Percentiles rank a stretch among this genome's conserved stretches.
phyloP scores from a whole-genome alignment of 164 flowering plant genomes.

The Nymphaea colorata region DNA sequence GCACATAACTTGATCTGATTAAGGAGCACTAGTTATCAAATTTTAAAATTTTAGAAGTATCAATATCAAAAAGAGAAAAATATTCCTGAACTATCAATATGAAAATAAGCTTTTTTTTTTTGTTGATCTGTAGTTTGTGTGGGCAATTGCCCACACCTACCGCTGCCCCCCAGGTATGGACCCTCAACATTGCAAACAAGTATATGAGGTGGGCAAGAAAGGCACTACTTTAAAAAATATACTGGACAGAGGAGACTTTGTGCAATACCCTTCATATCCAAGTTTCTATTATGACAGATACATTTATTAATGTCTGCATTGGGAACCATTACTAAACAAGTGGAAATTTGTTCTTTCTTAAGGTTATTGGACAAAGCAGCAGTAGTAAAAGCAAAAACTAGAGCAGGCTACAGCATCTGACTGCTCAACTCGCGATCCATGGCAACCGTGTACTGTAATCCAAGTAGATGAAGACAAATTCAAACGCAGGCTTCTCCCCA shows the following conservation, averaged over 20 bases:
- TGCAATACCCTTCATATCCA: no score
- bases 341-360: not conserved
- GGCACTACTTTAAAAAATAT: conserved; percentile 45
- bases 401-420: conserved; percentile 17
- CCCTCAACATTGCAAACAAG: conserved; percentile 21
- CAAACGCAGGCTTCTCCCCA: conserved; percentile 73
- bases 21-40: no score
- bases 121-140: no score
- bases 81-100: no score
- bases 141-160: no score
- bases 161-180: no score
- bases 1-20: no score
- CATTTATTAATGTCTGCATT: no score
- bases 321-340: not conserved
- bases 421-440: conserved; percentile 26
- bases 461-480: conserved; percentile 95
- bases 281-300: no score
- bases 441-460: conserved; percentile 68
- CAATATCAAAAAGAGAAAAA: no score
- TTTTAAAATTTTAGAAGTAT: no score
- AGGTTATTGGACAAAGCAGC: conserved; percentile 91
- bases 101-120: no score
- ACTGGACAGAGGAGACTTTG: conserved; percentile 67
- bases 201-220: conserved; percentile 34
- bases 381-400: conserved; percentile 36